phyloP scores from a whole-genome alignment of 192 early-diverging fungal species.

The Backusella macrospora region DNA sequence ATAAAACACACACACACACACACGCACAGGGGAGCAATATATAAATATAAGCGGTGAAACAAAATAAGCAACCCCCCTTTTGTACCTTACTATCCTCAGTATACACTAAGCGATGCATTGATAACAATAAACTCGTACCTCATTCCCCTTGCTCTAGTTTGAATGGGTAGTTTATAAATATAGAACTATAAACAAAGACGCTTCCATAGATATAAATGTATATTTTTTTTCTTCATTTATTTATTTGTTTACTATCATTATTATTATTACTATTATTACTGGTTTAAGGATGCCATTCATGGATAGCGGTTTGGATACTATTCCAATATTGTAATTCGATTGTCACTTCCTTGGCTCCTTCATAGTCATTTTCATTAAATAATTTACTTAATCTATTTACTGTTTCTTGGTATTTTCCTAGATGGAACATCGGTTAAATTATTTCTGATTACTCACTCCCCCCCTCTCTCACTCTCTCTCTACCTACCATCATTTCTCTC shows the following conservation, averaged over 20 bases:
- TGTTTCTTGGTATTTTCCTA: slow-evolving; percentile 36
- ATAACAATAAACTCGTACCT: slow-evolving; percentile 6
- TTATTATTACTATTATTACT: slow-evolving; percentile 42
- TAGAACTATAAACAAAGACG: slow-evolving; percentile 2
- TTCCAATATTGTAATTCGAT: slow-evolving; percentile 81
- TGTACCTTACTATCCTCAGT: neutral
- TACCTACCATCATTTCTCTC: slow-evolving; percentile 63
- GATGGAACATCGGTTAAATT: neutral
- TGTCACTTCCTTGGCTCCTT: slow-evolving; percentile 62
- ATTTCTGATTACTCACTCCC: neutral
- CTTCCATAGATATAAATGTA: neutral
- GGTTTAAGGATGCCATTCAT: slow-evolving; percentile 66
- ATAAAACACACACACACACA: neutral
- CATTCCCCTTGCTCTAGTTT: neutral
- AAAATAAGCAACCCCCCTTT: neutral
- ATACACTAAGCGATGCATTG: neutral
- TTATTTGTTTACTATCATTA: neutral
- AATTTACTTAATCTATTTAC: slow-evolving; percentile 48
- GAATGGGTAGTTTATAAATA: slow-evolving; percentile 7
- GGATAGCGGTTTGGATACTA: slow-evolving; percentile 56
- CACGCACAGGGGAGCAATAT: too few species aligned
- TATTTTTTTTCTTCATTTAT: neutral
- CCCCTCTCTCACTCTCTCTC: neutral
- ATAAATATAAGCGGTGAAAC: slow-evolving; percentile 17
- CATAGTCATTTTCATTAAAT: slow-evolving; percentile 58